These are phyloP conservation scores for Clarireedia homoeocarpa DNA, from an alignment of 2,329 filamentous ascomycete genomes.

Conservation along the genomic window DNA sequence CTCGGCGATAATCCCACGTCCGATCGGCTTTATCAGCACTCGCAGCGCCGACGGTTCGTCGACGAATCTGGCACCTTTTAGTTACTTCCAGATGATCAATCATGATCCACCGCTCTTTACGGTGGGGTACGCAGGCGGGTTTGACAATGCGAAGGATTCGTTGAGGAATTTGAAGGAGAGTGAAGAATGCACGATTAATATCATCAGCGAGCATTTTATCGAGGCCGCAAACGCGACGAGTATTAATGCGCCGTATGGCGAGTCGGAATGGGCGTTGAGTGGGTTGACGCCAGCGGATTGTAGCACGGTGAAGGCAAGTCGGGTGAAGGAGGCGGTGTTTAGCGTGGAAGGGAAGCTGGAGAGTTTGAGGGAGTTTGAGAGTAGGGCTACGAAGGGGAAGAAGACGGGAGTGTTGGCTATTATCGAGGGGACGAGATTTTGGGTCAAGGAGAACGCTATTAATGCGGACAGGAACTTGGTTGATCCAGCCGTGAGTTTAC, in stretches of 20 bases:
- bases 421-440: slow-evolving; percentile 79
- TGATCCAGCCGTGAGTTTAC: slow-evolving; percentile 53
- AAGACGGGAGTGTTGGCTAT: slow-evolving; percentile 68
- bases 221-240: slow-evolving; percentile 81
- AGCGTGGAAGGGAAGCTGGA: slow-evolving; percentile 74
- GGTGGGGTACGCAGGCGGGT: slow-evolving; percentile 41
- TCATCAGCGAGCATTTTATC: slow-evolving; percentile 75
- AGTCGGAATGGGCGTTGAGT: slow-evolving; percentile 71
- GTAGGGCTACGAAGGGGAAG: slow-evolving; percentile 58
- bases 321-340: slow-evolving; percentile 78
- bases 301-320: slow-evolving; percentile 59
- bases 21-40: slow-evolving; percentile 60
- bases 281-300: slow-evolving; percentile 64
- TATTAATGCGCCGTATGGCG: slow-evolving; percentile 69
- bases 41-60: slow-evolving; percentile 49
- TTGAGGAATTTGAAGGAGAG: slow-evolving; percentile 65
- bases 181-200: slow-evolving; percentile 76
- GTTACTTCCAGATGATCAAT: slow-evolving; percentile 75
- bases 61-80: slow-evolving; percentile 80
- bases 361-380: slow-evolving; percentile 70
- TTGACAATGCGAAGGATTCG: slow-evolving; percentile 63
- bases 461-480: slow-evolving; percentile 69
- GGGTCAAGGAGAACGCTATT: slow-evolving; percentile 82
- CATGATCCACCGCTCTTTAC: slow-evolving; percentile 84
- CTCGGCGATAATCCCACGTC: slow-evolving; percentile 72